Evolutionary conservation across 2,329 filamentous ascomycete genomes (phyloP), one percentile per base, ranked within the genome.

Genomic region (Aureobasidium musti): DNA sequence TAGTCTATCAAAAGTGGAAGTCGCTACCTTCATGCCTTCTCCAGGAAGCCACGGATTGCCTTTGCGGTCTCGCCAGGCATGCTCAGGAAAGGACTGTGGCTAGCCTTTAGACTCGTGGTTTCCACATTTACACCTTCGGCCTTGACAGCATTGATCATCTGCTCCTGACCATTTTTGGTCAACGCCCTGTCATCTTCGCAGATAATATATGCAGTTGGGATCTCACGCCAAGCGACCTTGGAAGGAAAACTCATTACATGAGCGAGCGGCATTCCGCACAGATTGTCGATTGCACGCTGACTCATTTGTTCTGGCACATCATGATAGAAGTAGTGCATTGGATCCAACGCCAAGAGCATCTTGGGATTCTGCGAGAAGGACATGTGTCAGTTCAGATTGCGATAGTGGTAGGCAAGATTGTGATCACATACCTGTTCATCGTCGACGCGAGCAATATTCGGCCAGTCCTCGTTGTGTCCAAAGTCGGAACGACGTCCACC

Each of bases 171-270:
- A 3, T 43, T 54, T 10, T 74, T n/a, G 21, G 74, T 75, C 52
- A 80, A 75, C 4, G 78, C 78, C 19, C 71, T 70, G 61, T 81
- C 80, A 19, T 74, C 68, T 67, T 76, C 73, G 68, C 79, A 81
- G n/a, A 79, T 56, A 11, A 82, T 68, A 68, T 79, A 81, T 8
- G 78, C 79, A 26, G 71, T 74, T 2, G 78, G 76, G 21, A 82
- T 75, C 47, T 77, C 70, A 53, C 73, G 77, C 65, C 65, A 67
- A 14, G 65, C 65, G 14, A 52, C 37, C 17, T 56, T 54, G 1
- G 45, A 37, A 14, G 57, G 56, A 2, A 13, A 10, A n/a, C 35
- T n/a, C 5, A 33, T 17, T 13, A 19, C 47, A 50, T 54, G 49
- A n/a, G 47, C 19, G 10, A 54, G 11, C 3, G 61, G 49, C 7